A percentile compares a stretch with the other conserved stretches of the same genome.
Conservation (phyloP, 768 basidiomycete species). For the Boletus pseudo-olivaceus region DNA sequence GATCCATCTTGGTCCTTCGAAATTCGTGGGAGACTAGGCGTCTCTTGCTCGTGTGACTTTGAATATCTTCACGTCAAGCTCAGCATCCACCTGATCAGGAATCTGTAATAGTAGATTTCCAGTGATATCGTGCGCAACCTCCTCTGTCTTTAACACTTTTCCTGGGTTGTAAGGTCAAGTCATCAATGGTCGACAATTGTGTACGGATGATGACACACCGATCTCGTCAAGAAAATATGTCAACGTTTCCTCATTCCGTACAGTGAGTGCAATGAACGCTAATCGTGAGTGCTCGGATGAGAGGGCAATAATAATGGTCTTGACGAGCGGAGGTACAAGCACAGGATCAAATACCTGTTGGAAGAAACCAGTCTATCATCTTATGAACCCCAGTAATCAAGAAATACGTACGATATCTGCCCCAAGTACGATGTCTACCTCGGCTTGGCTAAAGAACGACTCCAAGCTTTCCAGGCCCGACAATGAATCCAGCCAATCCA, state of each 20-base stretch:
- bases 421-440: constrained; percentile 61
- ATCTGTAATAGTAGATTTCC: constrained; percentile 23
- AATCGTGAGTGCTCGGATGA: constrained; percentile 12
- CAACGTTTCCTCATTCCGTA: constrained; percentile 56
- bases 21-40: constrained; percentile 1
- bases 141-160: constrained; percentile 27
- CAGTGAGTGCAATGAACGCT: constrained; percentile 39
- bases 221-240: constrained; percentile 40
- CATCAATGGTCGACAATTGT: background rate
- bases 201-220: constrained; percentile 16
- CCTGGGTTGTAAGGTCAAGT: constrained; percentile 9
- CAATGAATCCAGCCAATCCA: constrained; percentile 70
- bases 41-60: constrained; percentile 31
- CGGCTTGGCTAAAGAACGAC: constrained; percentile 36
- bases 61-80: constrained; percentile 43
- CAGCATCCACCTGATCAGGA: constrained; percentile 33
- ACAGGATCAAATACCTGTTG: constrained; percentile 64
- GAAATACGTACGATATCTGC: constrained; percentile 55
- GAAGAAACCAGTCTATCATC: background rate
- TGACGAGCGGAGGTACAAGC: constrained; percentile 55
- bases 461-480: constrained; percentile 23
- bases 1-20: constrained; percentile 12
- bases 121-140: constrained; percentile 15
- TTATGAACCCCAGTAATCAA: background rate
- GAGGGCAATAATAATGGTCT: constrained; percentile 39